Base-by-base conservation (phyloP, 208 protist species). In the Crithidia brevicula region DNA sequence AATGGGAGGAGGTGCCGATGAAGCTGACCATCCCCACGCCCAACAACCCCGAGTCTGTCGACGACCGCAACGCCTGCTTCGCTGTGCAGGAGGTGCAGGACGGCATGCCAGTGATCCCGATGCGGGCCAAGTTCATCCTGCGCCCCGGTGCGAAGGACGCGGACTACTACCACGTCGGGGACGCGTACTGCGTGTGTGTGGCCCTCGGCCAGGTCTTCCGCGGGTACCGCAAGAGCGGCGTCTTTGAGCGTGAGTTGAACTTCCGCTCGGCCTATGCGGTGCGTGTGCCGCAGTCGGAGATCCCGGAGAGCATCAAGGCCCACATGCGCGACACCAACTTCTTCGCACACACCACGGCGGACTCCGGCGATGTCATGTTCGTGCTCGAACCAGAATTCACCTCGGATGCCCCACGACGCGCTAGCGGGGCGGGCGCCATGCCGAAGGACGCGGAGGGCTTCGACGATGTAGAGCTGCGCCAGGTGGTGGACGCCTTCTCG, bases 401-500 rank as follows among this genome's bases (percentile, higher is more conserved):
- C 22, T 45, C 57, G 5, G 40, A 66, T 22, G 40, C 60, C 9
- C 51, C 53, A 46, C 49, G n/a, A 9, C 51, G 47, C 23, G 13
- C 64, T 11, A 9, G 23, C 23, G 53, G 57, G 11, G 62, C 60
- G 2, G 49, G 54, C 4, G 46, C 33, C 9, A 66, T 66, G 54
- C 65, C 58, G 52, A 31, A 45, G 34, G 65, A 84, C 69, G 23
- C 52, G 10, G 57, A 74, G 51, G 57, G 54, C 47, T 67, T 77
- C 38, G 45, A 81, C n/a, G 67, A 66, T 40, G 15, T 6, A 23
- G 58, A 59, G 57, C 40, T 73, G 49, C 58, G 67, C 58, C 58
- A 75, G 9, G 79, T 85, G 31, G 80, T 87, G 30, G 80, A 92
- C 60, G 81, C 81, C 28, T 86, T 86, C 67, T 83, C 81, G 36